Conservation (phyloP, 306 rosid species). For the Rosa rugosa region DNA sequence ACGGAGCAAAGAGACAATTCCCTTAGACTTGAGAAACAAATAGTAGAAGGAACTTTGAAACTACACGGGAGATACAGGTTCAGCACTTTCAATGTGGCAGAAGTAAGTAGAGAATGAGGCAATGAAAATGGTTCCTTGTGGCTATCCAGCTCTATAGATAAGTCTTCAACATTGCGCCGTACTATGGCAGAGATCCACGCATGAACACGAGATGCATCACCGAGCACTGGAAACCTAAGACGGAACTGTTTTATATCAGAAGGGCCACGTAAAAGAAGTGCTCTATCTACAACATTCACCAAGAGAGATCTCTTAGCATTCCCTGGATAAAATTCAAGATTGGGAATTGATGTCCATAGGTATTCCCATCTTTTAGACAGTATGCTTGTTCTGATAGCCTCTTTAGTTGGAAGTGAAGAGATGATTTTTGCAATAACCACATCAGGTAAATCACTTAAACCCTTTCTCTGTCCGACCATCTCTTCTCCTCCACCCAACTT, state of each 20-base stretch:
- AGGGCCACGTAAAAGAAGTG: neutral
- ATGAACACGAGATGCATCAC: conserved; percentile 2
- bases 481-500: neutral
- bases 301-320: neutral
- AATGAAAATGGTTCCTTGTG: neutral
- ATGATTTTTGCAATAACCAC: neutral
- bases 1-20: too few relatives aligned
- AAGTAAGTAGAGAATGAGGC: neutral
- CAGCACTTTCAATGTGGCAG: neutral
- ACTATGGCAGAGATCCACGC: neutral
- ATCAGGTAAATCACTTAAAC: neutral
- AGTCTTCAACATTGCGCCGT: conserved; percentile 1
- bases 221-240: neutral
- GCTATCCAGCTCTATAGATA: neutral
- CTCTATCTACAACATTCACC: conserved; percentile 11
- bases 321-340: neutral
- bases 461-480: neutral
- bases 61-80: neutral
- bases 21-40: conserved; percentile 1
- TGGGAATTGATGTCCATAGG: conserved; percentile 12
- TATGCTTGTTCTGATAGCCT: neutral
- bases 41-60: neutral
- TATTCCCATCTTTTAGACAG: conserved; percentile 14
- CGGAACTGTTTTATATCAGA: neutral
- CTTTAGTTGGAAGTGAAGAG: neutral